Base-by-base conservation (phyloP, 805 yeast species). In the Saturnispora gosingensis region DNA sequence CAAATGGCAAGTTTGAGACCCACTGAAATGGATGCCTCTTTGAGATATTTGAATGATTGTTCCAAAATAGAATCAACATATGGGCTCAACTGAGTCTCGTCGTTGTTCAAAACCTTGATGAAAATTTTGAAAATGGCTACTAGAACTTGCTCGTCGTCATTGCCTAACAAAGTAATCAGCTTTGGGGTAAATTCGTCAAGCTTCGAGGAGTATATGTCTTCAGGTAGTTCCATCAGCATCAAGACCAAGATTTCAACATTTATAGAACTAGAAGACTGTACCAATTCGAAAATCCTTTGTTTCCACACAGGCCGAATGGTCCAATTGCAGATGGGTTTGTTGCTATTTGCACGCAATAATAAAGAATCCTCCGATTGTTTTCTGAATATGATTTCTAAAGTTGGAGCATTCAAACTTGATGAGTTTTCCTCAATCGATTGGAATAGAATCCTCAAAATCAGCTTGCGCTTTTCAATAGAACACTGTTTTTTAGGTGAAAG, bases 301-400 rank as follows among this genome's bases (percentile, higher is more conserved):
- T 88, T 88, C 73, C 85, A 88, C 24, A 93, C 72, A 44, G 77
- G 65, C 53, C 85, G 77, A 18, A 84, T 76, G 53, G 82, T 79
- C 51, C 85, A 73, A 55, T 80, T 80, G 1, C 75, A 76, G n/a
- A 51, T 51, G 4, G 57, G 52, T 44, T 61, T 63, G 5, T 59
- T 58, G 13, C 45, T 47, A 25, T 18, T 50, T 34, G 43, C 22
- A 15, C 38, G 46, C 11, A 25, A 20, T 34, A 46, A 15, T 42
- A 43, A 30, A 1, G 27, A 38, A 20, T 27, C 13, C 4, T n/a
- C 36, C 1, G 16, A 24, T 27, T 48, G 35, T 18, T 46, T 34
- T 16, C 25, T 40, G 16, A 42, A 50, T 4, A 30, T 4, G 18
- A 32, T 22, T 18, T 53, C 52, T 27, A 43, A 8, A 5, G 28